Conservation (phyloP, 2,329 filamentous ascomycete genomes). For the Aureobasidium vineae region DNA sequence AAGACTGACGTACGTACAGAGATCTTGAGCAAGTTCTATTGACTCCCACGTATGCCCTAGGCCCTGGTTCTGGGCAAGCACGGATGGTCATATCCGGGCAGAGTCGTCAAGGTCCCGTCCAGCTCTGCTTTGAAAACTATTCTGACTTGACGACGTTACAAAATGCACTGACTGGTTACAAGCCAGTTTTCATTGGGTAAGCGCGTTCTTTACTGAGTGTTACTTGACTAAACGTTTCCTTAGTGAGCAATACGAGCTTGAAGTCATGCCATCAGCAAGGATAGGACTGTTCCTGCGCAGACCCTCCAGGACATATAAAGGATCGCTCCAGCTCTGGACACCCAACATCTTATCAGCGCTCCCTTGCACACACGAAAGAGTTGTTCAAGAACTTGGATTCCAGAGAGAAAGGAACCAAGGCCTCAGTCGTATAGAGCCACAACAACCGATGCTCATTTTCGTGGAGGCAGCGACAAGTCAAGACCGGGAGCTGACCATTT, state of each 20-base stretch:
- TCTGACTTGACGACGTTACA: neutral
- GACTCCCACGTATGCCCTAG: neutral
- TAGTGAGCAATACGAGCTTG: neutral
- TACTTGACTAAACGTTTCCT: neutral
- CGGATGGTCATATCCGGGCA: neutral
- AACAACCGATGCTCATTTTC: neutral
- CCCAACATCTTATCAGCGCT: neutral
- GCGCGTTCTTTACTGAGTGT: neutral
- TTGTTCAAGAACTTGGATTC: neutral
- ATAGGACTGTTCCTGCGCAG: neutral
- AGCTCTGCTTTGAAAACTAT: neutral
- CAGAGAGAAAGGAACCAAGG: neutral
- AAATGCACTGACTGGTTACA: neutral
- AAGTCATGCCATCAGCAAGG: neutral
- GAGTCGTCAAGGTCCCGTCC: neutral
- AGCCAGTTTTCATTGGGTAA: neutral
- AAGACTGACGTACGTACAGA: neutral
- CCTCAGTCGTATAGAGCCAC: neutral
- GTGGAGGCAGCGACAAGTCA: neutral
- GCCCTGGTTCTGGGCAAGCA: neutral
- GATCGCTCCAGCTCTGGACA: neutral
- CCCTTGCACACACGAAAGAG: neutral
- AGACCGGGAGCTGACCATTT: neutral
- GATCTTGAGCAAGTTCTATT: neutral
- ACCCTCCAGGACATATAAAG: neutral